phyloP scores from a whole-genome alignment of 192 early-diverging fungal genomes.

The Backusella liffmaniae region DNA sequence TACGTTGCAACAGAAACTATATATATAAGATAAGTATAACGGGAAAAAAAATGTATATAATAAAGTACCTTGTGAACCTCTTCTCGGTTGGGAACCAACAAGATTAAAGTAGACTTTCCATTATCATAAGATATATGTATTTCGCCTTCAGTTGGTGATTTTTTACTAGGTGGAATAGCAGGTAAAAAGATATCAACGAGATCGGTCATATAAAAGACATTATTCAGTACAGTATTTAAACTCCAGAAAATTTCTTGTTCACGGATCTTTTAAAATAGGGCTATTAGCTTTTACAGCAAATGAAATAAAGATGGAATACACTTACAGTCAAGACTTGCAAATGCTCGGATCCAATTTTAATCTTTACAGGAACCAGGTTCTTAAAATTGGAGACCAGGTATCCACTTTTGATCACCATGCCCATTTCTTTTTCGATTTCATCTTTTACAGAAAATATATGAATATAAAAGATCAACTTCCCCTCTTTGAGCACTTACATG shows the following conservation, averaged over 20 bases:
- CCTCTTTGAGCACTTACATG: slow-evolving; percentile 27
- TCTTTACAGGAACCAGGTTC: slow-evolving; percentile 62
- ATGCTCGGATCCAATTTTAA: slow-evolving; percentile 77
- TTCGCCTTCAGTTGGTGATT: slow-evolving; percentile 6
- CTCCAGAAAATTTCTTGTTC: slow-evolving; percentile 76
- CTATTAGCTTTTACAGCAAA: neutral
- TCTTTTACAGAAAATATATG: slow-evolving; percentile 24
- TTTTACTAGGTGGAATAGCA: slow-evolving; percentile 7
- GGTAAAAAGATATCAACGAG: slow-evolving; percentile 10
- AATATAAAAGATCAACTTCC: neutral
- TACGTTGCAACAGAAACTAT: neutral
- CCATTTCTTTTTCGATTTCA: slow-evolving; percentile 65
- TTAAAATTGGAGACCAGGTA: slow-evolving; percentile 59
- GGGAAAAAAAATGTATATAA: neutral
- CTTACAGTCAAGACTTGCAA: slow-evolving; percentile 70
- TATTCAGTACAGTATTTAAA: slow-evolving; percentile 70
- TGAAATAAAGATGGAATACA: neutral
- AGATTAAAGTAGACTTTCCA: slow-evolving; percentile 1
- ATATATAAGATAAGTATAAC: neutral
- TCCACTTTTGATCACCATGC: slow-evolving; percentile 58
- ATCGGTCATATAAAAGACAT: slow-evolving; percentile 57
- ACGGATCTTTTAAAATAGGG: slow-evolving; percentile 11
- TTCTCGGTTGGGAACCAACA: slow-evolving; percentile 9
- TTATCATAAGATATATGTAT: slow-evolving; percentile 11
- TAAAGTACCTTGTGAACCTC: slow-evolving; percentile 9